phyloP scores from a whole-genome alignment of 2,329 filamentous ascomycete genomes.

The Arthrobotrys conoides region DNA sequence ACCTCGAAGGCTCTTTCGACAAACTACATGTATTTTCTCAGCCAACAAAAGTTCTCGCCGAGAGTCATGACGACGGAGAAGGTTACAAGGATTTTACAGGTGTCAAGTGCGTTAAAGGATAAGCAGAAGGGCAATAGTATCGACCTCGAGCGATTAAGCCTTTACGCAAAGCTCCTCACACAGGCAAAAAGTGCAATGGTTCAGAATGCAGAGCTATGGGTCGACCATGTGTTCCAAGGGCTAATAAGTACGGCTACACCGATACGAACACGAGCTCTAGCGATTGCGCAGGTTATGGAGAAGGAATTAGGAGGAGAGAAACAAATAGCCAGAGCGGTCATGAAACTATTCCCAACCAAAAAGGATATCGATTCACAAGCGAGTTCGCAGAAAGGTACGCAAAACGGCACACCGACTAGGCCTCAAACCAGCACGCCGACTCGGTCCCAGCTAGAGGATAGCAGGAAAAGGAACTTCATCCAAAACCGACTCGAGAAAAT shows the following conservation, averaged over 20 bases:
- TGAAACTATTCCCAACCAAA: conserved; percentile 69
- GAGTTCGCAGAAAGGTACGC: not conserved
- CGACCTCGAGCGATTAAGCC: conserved; percentile 79
- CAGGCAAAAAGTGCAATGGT: conserved; percentile 81
- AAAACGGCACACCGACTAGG: not conserved
- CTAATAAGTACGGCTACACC: conserved; percentile 85
- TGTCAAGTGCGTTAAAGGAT: conserved; percentile 80
- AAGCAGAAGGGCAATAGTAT: conserved; percentile 85
- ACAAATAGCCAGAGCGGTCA: conserved; percentile 76
- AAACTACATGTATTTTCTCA: conserved; percentile 83
- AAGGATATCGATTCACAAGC: conserved; percentile 65
- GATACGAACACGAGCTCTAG: conserved; percentile 80
- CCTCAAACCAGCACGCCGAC: conserved; percentile 64
- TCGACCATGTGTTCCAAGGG: conserved; percentile 84
- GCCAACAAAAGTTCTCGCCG: conserved; percentile 81
- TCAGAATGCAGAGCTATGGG: conserved; percentile 79
- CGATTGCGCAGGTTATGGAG: conserved; percentile 79
- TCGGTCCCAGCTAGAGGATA: conserved; percentile 65
- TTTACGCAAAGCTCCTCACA: conserved; percentile 82
- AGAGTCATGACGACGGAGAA: conserved; percentile 81
- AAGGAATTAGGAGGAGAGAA: conserved; percentile 79
- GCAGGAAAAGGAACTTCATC: conserved; percentile 34
- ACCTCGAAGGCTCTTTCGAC: conserved; percentile 83
- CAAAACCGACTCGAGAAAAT: conserved; percentile 76
- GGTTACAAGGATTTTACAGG: conserved; percentile 78